Evolutionary conservation across 129 eudicot species (phyloP).

Genomic region (Tagetes patula): DNA sequence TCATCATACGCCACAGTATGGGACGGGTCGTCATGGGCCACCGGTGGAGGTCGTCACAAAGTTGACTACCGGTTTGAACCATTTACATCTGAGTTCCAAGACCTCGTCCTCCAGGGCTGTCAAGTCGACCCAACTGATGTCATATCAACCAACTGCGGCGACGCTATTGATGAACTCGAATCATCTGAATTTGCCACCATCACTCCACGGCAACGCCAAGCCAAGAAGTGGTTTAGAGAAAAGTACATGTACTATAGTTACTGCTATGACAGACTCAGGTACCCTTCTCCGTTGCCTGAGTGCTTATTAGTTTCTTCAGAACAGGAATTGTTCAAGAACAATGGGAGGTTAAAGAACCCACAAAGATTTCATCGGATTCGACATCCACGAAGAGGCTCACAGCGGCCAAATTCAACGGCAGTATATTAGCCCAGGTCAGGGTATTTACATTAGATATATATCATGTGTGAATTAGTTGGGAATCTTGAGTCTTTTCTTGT

Average conservation of each 20-base stretch:
- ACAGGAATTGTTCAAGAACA: conserved; percentile 42
- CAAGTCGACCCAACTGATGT: conserved; percentile 62
- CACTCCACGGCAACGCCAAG: conserved; percentile 44
- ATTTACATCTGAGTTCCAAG: conserved; percentile 58
- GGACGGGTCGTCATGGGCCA: conserved; percentile 94
- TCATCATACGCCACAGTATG: conserved; percentile 84
- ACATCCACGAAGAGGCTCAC: conserved; percentile 32
- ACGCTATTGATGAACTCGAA: conserved; percentile 38
- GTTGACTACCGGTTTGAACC: conserved; percentile 68
- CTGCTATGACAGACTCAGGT: conserved; percentile 66
- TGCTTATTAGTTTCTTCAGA: conserved; percentile 56
- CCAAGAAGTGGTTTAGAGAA: conserved; percentile 57
- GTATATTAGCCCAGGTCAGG: conserved; percentile 22
- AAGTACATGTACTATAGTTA: conserved; percentile 70
- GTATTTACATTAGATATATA: neutral
- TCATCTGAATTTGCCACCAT: conserved; percentile 47
- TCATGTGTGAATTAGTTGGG: neutral
- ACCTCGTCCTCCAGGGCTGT: conserved; percentile 81
- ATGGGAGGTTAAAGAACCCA: conserved; percentile 49
- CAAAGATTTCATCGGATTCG: conserved; percentile 39
- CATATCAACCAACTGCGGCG: conserved; percentile 50
- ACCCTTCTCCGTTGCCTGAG: conserved; percentile 65
- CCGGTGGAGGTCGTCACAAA: conserved; percentile 61
- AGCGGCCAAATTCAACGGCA: conserved; percentile 28
- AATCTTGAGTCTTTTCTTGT: neutral